These are phyloP conservation scores for Porphyrellus cyaneotinctus DNA, from an alignment of 768 basidiomycete species.

Conservation along the genomic window DNA sequence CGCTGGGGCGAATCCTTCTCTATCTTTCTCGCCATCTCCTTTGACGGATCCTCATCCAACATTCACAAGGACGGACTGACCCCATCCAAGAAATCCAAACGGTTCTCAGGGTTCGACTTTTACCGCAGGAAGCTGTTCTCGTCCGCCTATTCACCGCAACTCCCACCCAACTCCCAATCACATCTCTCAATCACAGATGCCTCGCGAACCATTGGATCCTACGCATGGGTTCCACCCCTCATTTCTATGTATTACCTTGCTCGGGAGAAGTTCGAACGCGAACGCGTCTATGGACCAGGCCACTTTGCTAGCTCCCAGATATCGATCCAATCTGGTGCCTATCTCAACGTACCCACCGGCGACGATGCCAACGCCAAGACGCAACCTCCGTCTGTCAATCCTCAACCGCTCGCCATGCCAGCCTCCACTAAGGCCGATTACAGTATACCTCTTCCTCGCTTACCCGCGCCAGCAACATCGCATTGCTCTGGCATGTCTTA, in stretches of 20 bases:
- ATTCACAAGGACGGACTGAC: slow-evolving; percentile 40
- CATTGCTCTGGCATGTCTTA: slow-evolving; percentile 84
- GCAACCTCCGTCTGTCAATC: slow-evolving; percentile 29
- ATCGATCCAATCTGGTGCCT: slow-evolving; percentile 42
- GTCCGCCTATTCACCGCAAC: slow-evolving; percentile 43
- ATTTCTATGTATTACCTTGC: slow-evolving; percentile 96
- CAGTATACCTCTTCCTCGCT: slow-evolving; percentile 75
- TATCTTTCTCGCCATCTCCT: slow-evolving; percentile 66
- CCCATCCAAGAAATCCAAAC: slow-evolving; percentile 61
- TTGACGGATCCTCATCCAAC: slow-evolving; percentile 42
- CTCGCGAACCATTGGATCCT: slow-evolving; percentile 64
- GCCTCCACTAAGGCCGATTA: slow-evolving; percentile 59
- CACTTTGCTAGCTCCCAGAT: slow-evolving; percentile 92
- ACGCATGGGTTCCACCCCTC: slow-evolving; percentile 92
- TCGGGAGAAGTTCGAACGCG: slow-evolving; percentile 92
- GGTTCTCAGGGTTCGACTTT: slow-evolving; percentile 96
- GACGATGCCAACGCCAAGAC: slow-evolving; percentile 26
- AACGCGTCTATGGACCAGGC: slow-evolving; percentile 88
- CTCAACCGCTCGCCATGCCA: slow-evolving; percentile 19
- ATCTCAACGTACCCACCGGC: slow-evolving; percentile 12
- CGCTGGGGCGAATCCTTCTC: slow-evolving; percentile 56
- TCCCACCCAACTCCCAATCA: slow-evolving; percentile 53
- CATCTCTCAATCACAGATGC: slow-evolving; percentile 49
- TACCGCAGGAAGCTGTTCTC: slow-evolving; percentile 87
- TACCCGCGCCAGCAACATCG: slow-evolving; percentile 76